These are phyloP conservation scores for Phaeoacremonium minimum DNA, from an alignment of 2,329 filamentous ascomycete genomes.

Conservation along the genomic window DNA sequence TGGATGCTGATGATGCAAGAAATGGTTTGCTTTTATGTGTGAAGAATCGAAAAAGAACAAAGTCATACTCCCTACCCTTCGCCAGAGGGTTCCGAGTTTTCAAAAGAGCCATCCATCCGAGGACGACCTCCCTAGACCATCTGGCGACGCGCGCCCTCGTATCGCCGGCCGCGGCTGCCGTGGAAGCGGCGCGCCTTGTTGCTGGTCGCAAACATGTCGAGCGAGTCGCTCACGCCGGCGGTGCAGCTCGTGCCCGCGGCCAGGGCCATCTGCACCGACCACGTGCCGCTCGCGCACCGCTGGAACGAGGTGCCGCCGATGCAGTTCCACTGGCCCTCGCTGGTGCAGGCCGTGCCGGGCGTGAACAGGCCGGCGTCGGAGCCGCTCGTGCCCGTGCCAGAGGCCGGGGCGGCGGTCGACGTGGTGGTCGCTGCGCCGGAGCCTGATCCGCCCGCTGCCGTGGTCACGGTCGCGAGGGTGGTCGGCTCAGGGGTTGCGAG, in stretches of 20 bases:
- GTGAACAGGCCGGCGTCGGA: constrained; percentile 13
- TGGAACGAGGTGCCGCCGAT: constrained; percentile 52
- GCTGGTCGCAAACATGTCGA: no score
- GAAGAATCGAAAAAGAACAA: no score
- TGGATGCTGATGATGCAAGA: no score
- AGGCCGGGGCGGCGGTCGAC: constrained; percentile 2
- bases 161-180: no score
- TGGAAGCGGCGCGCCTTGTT: no score
- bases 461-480: constrained; percentile 18
- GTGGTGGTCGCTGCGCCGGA: constrained; percentile 2
- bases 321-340: constrained; percentile 59
- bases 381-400: constrained; percentile 4
- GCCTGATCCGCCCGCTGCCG: constrained; percentile 15
- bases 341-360: constrained; percentile 38
- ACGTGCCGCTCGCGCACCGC: constrained; percentile 55
- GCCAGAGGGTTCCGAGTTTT: no score
- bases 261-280: constrained; percentile 44
- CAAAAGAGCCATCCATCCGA: no score
- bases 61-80: no score
- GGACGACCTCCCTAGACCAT: no score
- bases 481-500: constrained; percentile 7
- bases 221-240: background rate
- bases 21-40: no score
- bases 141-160: no score
- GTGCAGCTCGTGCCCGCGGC: constrained; percentile 48